Evolutionary conservation across 2,329 filamentous ascomycete species (phyloP).

Genomic region (Phialocephala sp.): DNA sequence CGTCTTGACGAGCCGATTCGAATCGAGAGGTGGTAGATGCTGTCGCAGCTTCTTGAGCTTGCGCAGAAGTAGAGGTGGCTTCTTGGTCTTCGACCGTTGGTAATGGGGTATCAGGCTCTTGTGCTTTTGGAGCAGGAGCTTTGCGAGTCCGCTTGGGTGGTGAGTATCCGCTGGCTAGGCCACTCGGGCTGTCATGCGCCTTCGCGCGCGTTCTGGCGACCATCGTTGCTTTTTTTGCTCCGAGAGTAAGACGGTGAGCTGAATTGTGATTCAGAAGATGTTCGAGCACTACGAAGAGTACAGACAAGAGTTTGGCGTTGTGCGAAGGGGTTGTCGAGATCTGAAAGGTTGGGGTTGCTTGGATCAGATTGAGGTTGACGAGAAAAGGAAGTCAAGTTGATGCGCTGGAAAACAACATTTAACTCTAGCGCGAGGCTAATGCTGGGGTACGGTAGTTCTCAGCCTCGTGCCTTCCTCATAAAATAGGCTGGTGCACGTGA

Average conservation of each 20-base stretch:
- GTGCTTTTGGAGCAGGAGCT: neutral
- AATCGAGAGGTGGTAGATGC: neutral
- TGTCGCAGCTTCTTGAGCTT: neutral
- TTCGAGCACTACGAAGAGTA: too few relatives aligned
- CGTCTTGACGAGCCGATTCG: neutral
- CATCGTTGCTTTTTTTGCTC: neutral
- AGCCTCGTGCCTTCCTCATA: too few relatives aligned
- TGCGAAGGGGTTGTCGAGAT: neutral
- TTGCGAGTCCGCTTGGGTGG: neutral
- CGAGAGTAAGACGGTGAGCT: neutral
- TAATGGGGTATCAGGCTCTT: neutral
- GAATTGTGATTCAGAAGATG: too few relatives aligned
- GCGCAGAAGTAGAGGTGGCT: neutral
- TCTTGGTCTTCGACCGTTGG: constrained; percentile 2
- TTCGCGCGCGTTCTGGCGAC: too few relatives aligned
- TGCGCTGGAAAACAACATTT: neutral
- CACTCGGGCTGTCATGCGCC: too few relatives aligned
- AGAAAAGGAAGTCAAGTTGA: neutral
- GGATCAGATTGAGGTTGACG: neutral
- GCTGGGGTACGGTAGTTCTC: too few relatives aligned
- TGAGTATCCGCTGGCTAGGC: too few relatives aligned
- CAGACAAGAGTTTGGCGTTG: neutral
- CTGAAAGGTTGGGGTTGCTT: constrained; percentile 5
- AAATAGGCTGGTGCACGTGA: too few relatives aligned
- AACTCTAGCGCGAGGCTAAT: too few relatives aligned